Base-by-base conservation (phyloP, 2,329 filamentous ascomycete genomes). In the Botryotinia globosa region DNA sequence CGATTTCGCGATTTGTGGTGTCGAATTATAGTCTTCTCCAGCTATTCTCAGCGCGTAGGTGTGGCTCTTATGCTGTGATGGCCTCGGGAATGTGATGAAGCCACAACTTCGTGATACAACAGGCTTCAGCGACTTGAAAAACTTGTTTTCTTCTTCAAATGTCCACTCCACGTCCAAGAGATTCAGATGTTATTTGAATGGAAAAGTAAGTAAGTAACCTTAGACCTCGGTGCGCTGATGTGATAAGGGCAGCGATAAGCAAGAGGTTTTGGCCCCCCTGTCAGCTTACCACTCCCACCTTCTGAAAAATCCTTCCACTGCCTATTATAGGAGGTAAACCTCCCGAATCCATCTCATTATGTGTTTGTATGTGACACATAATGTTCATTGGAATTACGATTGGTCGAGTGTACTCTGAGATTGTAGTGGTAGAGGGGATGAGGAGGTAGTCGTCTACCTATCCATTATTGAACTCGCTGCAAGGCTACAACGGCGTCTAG, bases 221-320 rank as follows among this genome's bases (percentile, higher is more conserved):
- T n/a, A 22, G 34, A 67, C 64, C 64, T 42, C 64, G 48, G 64
- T 67, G 64, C 64, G 64, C 64, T 51, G 45, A 18, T 51, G 45
- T 66, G 64, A 67, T 42, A 67, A 56, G n/a, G 48, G 48, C 65
- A n/a, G 48, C 48, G 65, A 67, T 67, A 56, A 67, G 48, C 48
- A 67, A 56, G 48, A 42, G 25, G 42, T 32, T 42, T 54, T n/a
- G 16, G 9, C 25, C 48, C 48, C 45, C 34, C 22, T 56, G 65
- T 67, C 48, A 67, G 65, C 64, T 67, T 67, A 54, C 34, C 64
- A 54, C 34, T 42, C 25, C 45, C 64, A 56, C 64, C 48, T 16
- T 42, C 45, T 56, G 12, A 14, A 51, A 29, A 67, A 67, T 67
- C 64, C 64, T 42, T 42, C 34, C 42, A 67, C 48, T 67, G 34